phyloP scores from a whole-genome alignment of 192 early-diverging fungal genomes.

The Allomyces arbusculus region DNA sequence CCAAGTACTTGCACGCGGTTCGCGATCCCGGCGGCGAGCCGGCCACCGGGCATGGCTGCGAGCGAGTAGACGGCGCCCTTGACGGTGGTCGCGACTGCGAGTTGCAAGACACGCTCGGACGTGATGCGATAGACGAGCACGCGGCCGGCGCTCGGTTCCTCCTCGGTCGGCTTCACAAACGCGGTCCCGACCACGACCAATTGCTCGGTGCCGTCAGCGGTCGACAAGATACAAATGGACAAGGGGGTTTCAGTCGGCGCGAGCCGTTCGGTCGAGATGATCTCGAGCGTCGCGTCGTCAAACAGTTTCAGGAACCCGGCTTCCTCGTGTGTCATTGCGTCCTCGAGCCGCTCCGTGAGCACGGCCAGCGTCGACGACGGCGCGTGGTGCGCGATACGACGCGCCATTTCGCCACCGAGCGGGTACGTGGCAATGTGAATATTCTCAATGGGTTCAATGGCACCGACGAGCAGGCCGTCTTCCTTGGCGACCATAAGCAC shows the following conservation, averaged over 20 bases:
- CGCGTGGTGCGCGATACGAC: slow-evolving; percentile 45
- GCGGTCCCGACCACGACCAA: slow-evolving; percentile 63
- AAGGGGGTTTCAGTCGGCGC: slow-evolving; percentile 11
- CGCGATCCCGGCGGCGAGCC: slow-evolving; percentile 48
- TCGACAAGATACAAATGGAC: background rate
- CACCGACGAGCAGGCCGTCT: slow-evolving; percentile 41
- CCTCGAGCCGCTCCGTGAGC: slow-evolving; percentile 22
- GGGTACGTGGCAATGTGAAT: slow-evolving; percentile 54
- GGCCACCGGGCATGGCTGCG: slow-evolving; percentile 30
- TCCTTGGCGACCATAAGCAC: slow-evolving; percentile 30
- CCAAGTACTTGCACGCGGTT: slow-evolving; percentile 6
- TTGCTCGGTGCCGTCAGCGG: slow-evolving; percentile 8
- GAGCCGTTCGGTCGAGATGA: slow-evolving; percentile 8
- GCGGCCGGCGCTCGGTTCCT: slow-evolving; percentile 49
- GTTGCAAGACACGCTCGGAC: slow-evolving; percentile 17
- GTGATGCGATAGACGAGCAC: slow-evolving; percentile 43
- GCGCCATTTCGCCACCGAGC: slow-evolving; percentile 38
- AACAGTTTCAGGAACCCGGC: slow-evolving; percentile 34
- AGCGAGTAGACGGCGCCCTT: slow-evolving; percentile 46
- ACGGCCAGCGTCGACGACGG: slow-evolving; percentile 36
- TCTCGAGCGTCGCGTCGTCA: slow-evolving; percentile 50
- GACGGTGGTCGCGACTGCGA: slow-evolving; percentile 25
- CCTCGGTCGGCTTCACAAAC: slow-evolving; percentile 25
- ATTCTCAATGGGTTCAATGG: slow-evolving; percentile 60
- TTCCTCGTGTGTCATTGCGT: slow-evolving; percentile 8